These are phyloP conservation scores for Shiraia bambusicola DNA, from an alignment of 2,329 filamentous ascomycete genomes.

Conservation along the genomic window DNA sequence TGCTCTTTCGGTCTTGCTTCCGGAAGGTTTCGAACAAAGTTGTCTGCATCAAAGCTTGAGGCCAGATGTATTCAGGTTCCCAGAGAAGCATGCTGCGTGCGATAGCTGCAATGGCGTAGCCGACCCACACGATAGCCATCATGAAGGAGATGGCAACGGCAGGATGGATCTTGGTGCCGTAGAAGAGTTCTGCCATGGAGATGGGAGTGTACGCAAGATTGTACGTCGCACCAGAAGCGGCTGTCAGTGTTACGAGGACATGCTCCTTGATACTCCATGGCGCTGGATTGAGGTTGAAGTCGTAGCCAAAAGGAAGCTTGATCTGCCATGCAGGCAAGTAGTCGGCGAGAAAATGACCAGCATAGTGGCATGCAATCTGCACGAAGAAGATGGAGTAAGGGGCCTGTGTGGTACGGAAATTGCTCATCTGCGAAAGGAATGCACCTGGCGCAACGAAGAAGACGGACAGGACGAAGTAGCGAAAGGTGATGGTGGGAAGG, in stretches of 20 bases:
- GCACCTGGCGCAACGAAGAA: constrained; percentile 60
- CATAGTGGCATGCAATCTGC: constrained; percentile 59
- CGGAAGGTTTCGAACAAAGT: constrained; percentile 61
- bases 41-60: constrained; percentile 57
- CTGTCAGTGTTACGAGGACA: constrained; percentile 56
- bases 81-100: constrained; percentile 60
- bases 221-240: constrained; percentile 36
- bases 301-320: constrained; percentile 50
- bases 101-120: constrained; percentile 61
- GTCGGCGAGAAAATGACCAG: constrained; percentile 56
- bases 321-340: constrained; percentile 53
- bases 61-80: constrained; percentile 59
- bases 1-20: constrained; percentile 55
- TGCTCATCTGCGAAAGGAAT: constrained; percentile 58
- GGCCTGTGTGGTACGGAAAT: constrained; percentile 59
- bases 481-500: constrained; percentile 60
- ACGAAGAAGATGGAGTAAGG: constrained; percentile 65
- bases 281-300: constrained; percentile 58
- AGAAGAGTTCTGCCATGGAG: constrained; percentile 60
- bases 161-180: constrained; percentile 54
- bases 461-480: constrained; percentile 58
- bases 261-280: constrained; percentile 61
- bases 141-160: constrained; percentile 62
- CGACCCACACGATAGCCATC: constrained; percentile 59
- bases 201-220: constrained; percentile 52